Percentiles rank a stretch among this genome's conserved stretches.
These are phyloP conservation scores for Glebionis coronaria DNA, from an alignment of 129 eudicot genomes.

Conservation along the genomic window DNA sequence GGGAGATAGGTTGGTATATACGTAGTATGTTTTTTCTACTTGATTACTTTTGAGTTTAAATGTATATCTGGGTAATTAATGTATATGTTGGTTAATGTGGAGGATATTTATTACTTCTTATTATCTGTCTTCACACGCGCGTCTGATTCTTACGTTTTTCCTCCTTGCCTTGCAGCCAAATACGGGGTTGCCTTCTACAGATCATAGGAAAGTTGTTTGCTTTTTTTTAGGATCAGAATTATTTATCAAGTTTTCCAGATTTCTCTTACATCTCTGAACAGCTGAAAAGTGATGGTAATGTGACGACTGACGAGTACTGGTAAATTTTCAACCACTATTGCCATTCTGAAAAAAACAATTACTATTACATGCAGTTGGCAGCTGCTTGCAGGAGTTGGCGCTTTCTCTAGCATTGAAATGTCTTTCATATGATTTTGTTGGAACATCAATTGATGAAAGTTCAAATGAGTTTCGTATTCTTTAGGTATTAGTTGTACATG, in stretches of 20 bases:
- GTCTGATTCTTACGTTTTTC: not conserved
- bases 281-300: conserved; percentile 80
- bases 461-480: conserved; percentile 97
- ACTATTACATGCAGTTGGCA: conserved; percentile 51
- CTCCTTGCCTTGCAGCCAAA: conserved; percentile 56
- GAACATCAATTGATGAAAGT: conserved; percentile 96
- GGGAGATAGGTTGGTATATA: conserved; percentile 92
- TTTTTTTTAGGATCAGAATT: conserved; percentile 80
- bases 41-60: not conserved
- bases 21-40: not conserved
- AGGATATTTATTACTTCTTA: not conserved
- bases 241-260: conserved; percentile 87
- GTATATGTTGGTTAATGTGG: not conserved
- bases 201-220: conserved; percentile 87
- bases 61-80: not conserved
- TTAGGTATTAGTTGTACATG: conserved; percentile 55
- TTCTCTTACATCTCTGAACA: conserved; percentile 83
- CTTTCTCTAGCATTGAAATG: conserved; percentile 87
- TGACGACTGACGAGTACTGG: not conserved
- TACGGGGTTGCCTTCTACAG: conserved; percentile 94
- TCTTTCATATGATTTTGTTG: conserved; percentile 94
- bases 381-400: conserved; percentile 88
- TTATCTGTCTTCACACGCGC: conserved; percentile 5
- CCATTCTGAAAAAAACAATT: conserved; percentile 1
- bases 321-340: not conserved